A percentile compares a stretch with the other conserved stretches of the same genome.
phyloP scores from a whole-genome alignment of 805 yeast species.

The Starmera quercuum region DNA sequence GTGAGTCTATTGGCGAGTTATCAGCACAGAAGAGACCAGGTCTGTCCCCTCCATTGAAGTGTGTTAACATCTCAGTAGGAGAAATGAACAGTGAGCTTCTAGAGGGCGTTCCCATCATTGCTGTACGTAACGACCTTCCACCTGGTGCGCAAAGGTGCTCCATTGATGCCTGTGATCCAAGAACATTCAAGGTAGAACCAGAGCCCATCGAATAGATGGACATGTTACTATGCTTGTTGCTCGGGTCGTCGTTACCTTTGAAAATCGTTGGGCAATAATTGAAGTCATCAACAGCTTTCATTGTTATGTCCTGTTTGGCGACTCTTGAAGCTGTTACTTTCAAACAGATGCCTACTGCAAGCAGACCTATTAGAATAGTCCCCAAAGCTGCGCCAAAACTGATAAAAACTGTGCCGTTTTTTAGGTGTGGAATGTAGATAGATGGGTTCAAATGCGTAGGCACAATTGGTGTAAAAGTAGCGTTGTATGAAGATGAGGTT shows the following conservation, averaged over 20 bases:
- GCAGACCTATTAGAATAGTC: slow-evolving; percentile 22
- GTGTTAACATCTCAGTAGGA: slow-evolving; percentile 36
- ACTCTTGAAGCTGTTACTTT: slow-evolving; percentile 20
- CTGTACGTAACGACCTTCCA: slow-evolving; percentile 19
- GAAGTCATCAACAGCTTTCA: slow-evolving; percentile 8
- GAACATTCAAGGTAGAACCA: slow-evolving; percentile 20
- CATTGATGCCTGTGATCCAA: slow-evolving; percentile 11
- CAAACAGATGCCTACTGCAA: slow-evolving; percentile 17
- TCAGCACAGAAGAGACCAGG: slow-evolving; percentile 3
- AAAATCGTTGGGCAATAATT: slow-evolving; percentile 18
- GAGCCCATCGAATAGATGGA: slow-evolving; percentile 25
- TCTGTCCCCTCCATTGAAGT: slow-evolving; percentile 10
- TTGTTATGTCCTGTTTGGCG: slow-evolving; percentile 16
- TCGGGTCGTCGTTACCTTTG: slow-evolving; percentile 6
- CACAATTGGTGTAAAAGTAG: slow-evolving; percentile 17
- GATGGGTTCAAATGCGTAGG: slow-evolving; percentile 42
- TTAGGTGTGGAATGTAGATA: slow-evolving; percentile 37
- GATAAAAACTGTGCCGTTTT: slow-evolving; percentile 71
- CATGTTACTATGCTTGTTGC: slow-evolving; percentile 16
- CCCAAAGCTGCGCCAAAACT: slow-evolving; percentile 67
- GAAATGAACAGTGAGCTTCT: slow-evolving; percentile 44
- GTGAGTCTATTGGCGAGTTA: slow-evolving; percentile 19
- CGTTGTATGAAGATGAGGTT: slow-evolving; percentile 5
- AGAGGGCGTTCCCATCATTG: slow-evolving; percentile 14
- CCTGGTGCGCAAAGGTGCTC: slow-evolving; percentile 9